Evolutionary conservation across 805 yeast genomes (phyloP), one percentile per base, ranked within the genome.

Genomic region (Saccharomycopsis amapae): DNA sequence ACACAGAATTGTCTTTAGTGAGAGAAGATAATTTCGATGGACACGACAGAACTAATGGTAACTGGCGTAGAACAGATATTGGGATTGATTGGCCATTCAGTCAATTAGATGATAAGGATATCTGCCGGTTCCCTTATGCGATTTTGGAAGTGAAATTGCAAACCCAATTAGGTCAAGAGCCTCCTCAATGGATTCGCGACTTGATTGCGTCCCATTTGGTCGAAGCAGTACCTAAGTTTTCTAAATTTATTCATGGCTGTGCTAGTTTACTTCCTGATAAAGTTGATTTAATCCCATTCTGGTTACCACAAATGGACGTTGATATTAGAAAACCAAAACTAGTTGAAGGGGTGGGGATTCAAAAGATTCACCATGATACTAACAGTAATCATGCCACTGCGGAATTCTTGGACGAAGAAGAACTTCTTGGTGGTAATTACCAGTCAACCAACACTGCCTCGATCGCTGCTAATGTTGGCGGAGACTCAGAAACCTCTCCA

Each of bases 31-130:
- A 90, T 62, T 93, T 93, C 60, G 98, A 93, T 64, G 96, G 96
- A 20, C 63, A 71, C 48, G 90, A 88, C 61, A 78, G 98, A 64
- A 86, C 97, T 2, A 73, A 85, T 55, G 82, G 81, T 34, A 93
- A 93, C 66, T 93, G 99, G 99, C 81, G 98, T 68, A 79, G 99
- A 66, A 88, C 81, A 81, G 98, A 93, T 64, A 93, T 93, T 61
- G 99, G 98, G 40, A 93, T 93, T 30, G 96, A 93, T 65, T 93
- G 79, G 78, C 99, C 99, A 37, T 93, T 93, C 64, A 65, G 69
- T 45, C 96, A 90, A 64, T 71, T 93, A 46, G 78, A 89, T 3
- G 90, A 84, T 35, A 72, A 73, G 51, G 98, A 93, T 60, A 78
- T 85, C 42, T 90, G 90, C 60, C 74, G 96, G 57, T 93, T 93